Evolutionary conservation across 768 basidiomycete genomes (phyloP), one percentile per base, ranked within the genome.

Genomic region (Boletus sensibilis): DNA sequence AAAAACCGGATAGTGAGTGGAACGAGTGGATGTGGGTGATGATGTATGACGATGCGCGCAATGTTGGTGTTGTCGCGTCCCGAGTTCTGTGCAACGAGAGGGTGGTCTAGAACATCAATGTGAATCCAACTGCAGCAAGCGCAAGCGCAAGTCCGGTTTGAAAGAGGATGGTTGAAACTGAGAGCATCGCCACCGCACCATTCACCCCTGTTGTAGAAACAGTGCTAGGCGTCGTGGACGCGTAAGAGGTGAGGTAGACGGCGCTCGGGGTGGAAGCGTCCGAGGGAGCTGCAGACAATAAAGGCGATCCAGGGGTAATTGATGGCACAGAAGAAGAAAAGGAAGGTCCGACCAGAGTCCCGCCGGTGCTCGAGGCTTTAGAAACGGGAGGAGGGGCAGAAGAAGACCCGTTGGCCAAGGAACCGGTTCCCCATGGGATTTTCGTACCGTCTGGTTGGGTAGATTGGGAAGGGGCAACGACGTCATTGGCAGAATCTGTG

Each of bases 401-500:
- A 12, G 81, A 68, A 14, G 80, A 68, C 45, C 83, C 75, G 39
- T 71, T 73, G 43, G 64, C 60, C 51, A 93, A 81, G 8, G 72
- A 64, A 40, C 90, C 91, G 10, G 58, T 74, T 38, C 91, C 91
- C 86, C 86, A 92, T 1, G 83, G 77, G 42, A 91, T 84, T 1
- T 59, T 34, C 25, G 68, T 58, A 11, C 76, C 82, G 39, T 73
- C 67, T 7, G 85, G 82, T 61, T 91, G 85, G 1, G 70, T 80
- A 12, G 74, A 35, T 53, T 88, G 76, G 18, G 80, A 53, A 0
- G 90, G 78, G 5, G 82, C 63, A 3, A 76, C 76, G 50, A 78
- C 74, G 9, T 71, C 59, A 13, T 82, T 83, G 25, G 68, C 61
- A 4, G 78, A 43, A 34, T 78, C 80, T 4, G 86, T 82, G 64